These are phyloP conservation scores for Trichosporon faecale DNA, from an alignment of 1,284 basidiomycete species.

Conservation along the genomic window DNA sequence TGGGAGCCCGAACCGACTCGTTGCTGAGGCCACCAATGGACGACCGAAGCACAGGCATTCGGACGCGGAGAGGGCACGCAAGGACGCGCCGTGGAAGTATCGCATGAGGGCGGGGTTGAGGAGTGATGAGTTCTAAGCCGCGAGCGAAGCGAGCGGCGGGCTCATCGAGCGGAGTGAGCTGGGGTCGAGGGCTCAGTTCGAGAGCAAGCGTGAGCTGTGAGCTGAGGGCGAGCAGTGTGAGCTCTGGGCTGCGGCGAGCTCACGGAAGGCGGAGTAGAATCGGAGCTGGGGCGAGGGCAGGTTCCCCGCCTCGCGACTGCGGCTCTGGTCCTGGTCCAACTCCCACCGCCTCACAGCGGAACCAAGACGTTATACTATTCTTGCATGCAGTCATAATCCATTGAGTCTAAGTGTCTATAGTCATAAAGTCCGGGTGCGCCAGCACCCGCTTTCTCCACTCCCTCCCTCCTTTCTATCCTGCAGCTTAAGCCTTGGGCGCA, in stretches of 20 bases:
- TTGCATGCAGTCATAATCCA: constrained; percentile 12
- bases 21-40: neutral
- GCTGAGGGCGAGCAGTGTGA: neutral
- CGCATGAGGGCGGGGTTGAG: constrained; percentile 40
- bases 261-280: too few relatives aligned
- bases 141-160: too few relatives aligned
- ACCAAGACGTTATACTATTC: neutral
- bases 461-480: too few relatives aligned
- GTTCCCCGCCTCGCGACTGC: neutral
- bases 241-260: too few relatives aligned
- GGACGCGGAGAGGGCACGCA: constrained; percentile 10
- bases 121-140: constrained; percentile 39
- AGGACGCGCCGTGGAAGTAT: constrained; percentile 10
- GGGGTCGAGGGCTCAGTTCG: too few relatives aligned
- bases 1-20: neutral
- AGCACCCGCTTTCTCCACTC: neutral
- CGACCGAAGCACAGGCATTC: constrained; percentile 5
- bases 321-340: neutral
- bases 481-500: neutral
- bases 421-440: neutral
- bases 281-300: neutral
- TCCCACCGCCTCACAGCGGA: too few relatives aligned
- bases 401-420: constrained; percentile 6
- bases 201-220: neutral
- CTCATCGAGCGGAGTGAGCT: too few relatives aligned